Percentiles rank a stretch among this genome's conserved stretches.
These are phyloP conservation scores for Podila minutissima DNA, from an alignment of 192 early-diverging fungal genomes.

Conservation along the genomic window DNA sequence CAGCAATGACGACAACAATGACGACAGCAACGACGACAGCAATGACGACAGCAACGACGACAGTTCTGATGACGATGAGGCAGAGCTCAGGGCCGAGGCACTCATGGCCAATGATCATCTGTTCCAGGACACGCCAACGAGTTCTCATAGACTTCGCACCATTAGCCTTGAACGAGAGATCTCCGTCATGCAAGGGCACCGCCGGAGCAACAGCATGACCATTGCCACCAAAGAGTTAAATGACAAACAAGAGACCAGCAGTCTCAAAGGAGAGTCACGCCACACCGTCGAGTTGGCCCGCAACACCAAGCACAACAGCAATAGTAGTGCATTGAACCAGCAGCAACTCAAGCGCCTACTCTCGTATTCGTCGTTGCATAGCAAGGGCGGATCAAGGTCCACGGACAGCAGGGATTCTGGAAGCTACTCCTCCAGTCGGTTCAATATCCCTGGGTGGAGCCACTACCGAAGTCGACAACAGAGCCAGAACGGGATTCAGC, in stretches of 20 bases:
- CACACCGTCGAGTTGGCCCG: background rate
- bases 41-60: slow-evolving; percentile 14
- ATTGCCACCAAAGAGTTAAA: background rate
- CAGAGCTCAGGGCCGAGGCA: slow-evolving; percentile 35
- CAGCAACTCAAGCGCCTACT: slow-evolving; percentile 14
- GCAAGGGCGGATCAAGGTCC: background rate
- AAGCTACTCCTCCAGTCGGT: background rate
- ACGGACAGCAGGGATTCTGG: background rate
- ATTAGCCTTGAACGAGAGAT: background rate
- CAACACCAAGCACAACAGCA: background rate
- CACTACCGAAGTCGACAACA: slow-evolving; percentile 22
- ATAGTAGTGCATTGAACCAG: slow-evolving; percentile 9
- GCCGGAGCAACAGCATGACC: background rate
- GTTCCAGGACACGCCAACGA: background rate
- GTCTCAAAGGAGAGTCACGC: background rate
- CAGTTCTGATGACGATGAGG: slow-evolving; percentile 35
- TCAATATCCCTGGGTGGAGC: slow-evolving; percentile 23
- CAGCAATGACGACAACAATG: background rate
- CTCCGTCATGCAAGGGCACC: background rate
- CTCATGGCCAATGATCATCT: slow-evolving; percentile 17
- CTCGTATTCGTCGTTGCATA: slow-evolving; percentile 18
- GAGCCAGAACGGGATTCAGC: slow-evolving; percentile 12
- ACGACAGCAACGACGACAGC: background rate
- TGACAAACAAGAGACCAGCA: background rate
- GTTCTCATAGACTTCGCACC: background rate